Conservation (phyloP, 2,329 filamentous ascomycete species). For the Penicillium polonicum region DNA sequence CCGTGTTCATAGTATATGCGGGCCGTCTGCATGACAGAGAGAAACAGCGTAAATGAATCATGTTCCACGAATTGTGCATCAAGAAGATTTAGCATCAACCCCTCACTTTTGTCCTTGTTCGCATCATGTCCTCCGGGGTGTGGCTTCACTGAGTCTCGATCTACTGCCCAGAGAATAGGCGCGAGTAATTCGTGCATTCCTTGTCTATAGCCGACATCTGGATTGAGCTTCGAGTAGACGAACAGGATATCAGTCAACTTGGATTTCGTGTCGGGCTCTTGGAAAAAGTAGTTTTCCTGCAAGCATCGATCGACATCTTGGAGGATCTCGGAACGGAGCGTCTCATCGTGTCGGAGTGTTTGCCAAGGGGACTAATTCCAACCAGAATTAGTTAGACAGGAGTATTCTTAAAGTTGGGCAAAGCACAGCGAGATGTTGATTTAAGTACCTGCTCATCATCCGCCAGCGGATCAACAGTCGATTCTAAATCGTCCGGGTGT, state of each 20-base stretch:
- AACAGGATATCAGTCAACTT: slow-evolving; percentile 89
- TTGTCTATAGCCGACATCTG: slow-evolving; percentile 86
- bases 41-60: slow-evolving; percentile 84
- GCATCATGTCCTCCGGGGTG: slow-evolving; percentile 24
- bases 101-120: slow-evolving; percentile 41
- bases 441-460: slow-evolving; percentile 69
- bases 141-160: slow-evolving; percentile 72
- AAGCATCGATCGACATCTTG: slow-evolving; percentile 91
- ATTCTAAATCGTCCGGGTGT: slow-evolving; percentile 75
- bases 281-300: slow-evolving; percentile 88
- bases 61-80: slow-evolving; percentile 78
- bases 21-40: slow-evolving; percentile 80
- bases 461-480: slow-evolving; percentile 76
- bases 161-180: slow-evolving; percentile 79
- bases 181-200: slow-evolving; percentile 97
- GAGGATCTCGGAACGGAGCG: slow-evolving; percentile 79
- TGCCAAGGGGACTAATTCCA: slow-evolving; percentile 79
- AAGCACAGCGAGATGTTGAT: background rate
- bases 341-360: slow-evolving; percentile 79
- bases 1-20: slow-evolving; percentile 82
- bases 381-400: slow-evolving; percentile 21
- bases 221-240: slow-evolving; percentile 90
- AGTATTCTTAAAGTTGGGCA: slow-evolving; percentile 12
- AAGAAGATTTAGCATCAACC: slow-evolving; percentile 63
- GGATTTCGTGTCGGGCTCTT: slow-evolving; percentile 71